These are phyloP conservation scores for Aspergillus steynii DNA, from an alignment of 495 filamentous ascomycete species.

Conservation along the genomic window DNA sequence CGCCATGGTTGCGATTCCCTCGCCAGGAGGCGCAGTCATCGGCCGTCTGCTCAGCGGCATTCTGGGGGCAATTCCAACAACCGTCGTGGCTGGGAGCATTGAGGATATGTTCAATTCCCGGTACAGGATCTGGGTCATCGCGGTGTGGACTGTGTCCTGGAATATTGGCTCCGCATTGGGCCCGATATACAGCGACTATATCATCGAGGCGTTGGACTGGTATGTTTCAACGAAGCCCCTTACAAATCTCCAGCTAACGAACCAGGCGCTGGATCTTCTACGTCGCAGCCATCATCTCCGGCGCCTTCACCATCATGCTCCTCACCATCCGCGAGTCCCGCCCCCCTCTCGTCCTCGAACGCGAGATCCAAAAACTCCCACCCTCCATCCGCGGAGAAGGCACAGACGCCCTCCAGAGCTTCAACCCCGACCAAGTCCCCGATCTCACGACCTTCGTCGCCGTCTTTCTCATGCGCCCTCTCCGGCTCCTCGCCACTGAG, in stretches of 20 bases:
- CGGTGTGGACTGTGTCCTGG: slow-evolving; percentile 38
- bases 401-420: slow-evolving; percentile 16
- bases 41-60: slow-evolving; percentile 46
- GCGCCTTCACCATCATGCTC: slow-evolving; percentile 24
- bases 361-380: slow-evolving; percentile 25
- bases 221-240: slow-evolving; percentile 8
- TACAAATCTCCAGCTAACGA: background rate
- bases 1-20: slow-evolving; percentile 36
- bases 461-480: slow-evolving; percentile 37
- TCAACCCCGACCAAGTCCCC: slow-evolving; percentile 42
- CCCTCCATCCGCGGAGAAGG: slow-evolving; percentile 12
- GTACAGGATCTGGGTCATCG: slow-evolving; percentile 46
- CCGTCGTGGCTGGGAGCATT: slow-evolving; percentile 49
- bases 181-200: slow-evolving; percentile 41
- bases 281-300: slow-evolving; percentile 35
- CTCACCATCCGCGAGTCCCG: slow-evolving; percentile 39
- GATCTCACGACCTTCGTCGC: slow-evolving; percentile 36
- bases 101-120: slow-evolving; percentile 49
- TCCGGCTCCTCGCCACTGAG: slow-evolving; percentile 44
- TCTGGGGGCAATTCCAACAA: slow-evolving; percentile 46
- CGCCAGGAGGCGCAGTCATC: slow-evolving; percentile 30
- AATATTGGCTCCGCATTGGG: slow-evolving; percentile 42
- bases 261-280: slow-evolving; percentile 47
- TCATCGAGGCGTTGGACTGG: slow-evolving; percentile 33
- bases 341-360: slow-evolving; percentile 36